A percentile compares a stretch with the other conserved stretches of the same genome.
phyloP scores from a whole-genome alignment of 768 basidiomycete species.

The Lyophyllum decastes region DNA sequence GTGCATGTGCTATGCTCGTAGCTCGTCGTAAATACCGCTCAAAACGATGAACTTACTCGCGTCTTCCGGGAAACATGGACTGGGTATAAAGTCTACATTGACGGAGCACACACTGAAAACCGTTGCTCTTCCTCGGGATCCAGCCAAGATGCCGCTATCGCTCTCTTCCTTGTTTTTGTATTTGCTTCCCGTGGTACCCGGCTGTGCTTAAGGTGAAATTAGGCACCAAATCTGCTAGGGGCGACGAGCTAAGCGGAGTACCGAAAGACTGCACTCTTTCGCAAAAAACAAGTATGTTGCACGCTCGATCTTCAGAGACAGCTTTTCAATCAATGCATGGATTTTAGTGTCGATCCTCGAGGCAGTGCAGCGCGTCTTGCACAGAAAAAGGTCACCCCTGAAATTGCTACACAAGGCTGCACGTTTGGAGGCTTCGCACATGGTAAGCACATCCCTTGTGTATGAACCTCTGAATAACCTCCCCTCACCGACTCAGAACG shows the following conservation, averaged over 20 bases:
- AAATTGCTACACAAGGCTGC: slow-evolving; percentile 17
- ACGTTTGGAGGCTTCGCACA: slow-evolving; percentile 24
- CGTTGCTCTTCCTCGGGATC: background rate
- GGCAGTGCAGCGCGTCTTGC: slow-evolving; percentile 17
- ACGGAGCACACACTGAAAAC: background rate
- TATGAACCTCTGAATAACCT: background rate
- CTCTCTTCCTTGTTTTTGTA: slow-evolving; percentile 32
- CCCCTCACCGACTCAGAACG: slow-evolving; percentile 21
- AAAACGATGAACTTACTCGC: too few relatives aligned
- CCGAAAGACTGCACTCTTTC: background rate
- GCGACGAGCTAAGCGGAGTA: background rate
- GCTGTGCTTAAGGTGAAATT: slow-evolving; percentile 26
- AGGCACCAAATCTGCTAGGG: background rate
- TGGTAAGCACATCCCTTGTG: slow-evolving; percentile 11
- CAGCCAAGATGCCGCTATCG: slow-evolving; percentile 4
- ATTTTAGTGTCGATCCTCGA: slow-evolving; percentile 19
- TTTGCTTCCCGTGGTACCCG: slow-evolving; percentile 39
- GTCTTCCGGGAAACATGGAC: background rate
- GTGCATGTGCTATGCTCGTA: too few relatives aligned
- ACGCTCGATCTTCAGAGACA: too few relatives aligned
- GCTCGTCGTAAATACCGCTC: too few relatives aligned
- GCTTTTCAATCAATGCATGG: slow-evolving; percentile 4
- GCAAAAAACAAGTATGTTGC: slow-evolving; percentile 18
- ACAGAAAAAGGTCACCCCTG: slow-evolving; percentile 16
- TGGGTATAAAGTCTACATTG: background rate